A percentile compares a stretch with the other conserved stretches of the same genome.
Evolutionary conservation across 495 filamentous ascomycete genomes (phyloP).

Genomic region (Hypoxylon perforatum): DNA sequence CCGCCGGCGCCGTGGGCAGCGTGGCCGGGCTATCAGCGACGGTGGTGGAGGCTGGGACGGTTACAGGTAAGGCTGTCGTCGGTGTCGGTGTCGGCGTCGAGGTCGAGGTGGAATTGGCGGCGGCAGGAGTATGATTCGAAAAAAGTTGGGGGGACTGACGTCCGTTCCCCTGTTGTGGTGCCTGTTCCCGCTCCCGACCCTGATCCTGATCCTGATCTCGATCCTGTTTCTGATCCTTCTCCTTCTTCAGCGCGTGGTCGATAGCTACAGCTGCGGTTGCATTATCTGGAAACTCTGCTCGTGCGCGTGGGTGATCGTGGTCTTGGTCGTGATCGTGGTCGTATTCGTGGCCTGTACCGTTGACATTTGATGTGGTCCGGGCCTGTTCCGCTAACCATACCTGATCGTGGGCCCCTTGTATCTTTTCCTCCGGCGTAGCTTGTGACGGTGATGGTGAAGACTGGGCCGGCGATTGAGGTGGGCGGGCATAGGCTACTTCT

Average conservation of each 20-base stretch:
- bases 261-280: conserved; percentile 34
- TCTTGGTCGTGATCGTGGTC: neutral
- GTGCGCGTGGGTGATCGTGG: conserved; percentile 21
- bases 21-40: conserved; percentile 26
- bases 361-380: conserved; percentile 29
- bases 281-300: conserved; percentile 40
- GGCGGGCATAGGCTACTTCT: conserved; percentile 49
- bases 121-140: conserved; percentile 33
- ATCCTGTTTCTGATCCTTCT: conserved; percentile 37
- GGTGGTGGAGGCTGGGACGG: conserved; percentile 16
- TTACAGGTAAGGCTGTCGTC: conserved; percentile 23
- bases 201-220: conserved; percentile 31
- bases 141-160: conserved; percentile 19
- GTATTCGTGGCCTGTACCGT: neutral
- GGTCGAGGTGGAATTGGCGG: conserved; percentile 26
- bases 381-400: conserved; percentile 40
- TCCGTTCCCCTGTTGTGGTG: conserved; percentile 13
- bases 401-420: conserved; percentile 40
- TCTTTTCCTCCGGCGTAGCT: conserved; percentile 42
- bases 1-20: conserved; percentile 29
- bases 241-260: conserved; percentile 44
- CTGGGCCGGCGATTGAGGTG: conserved; percentile 40
- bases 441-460: conserved; percentile 31
- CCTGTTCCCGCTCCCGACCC: conserved; percentile 16
- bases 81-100: conserved; percentile 11